These are phyloP conservation scores for Pseudogymnoascus pannorum DNA, from an alignment of 2,329 filamentous ascomycete genomes.

Conservation along the genomic window DNA sequence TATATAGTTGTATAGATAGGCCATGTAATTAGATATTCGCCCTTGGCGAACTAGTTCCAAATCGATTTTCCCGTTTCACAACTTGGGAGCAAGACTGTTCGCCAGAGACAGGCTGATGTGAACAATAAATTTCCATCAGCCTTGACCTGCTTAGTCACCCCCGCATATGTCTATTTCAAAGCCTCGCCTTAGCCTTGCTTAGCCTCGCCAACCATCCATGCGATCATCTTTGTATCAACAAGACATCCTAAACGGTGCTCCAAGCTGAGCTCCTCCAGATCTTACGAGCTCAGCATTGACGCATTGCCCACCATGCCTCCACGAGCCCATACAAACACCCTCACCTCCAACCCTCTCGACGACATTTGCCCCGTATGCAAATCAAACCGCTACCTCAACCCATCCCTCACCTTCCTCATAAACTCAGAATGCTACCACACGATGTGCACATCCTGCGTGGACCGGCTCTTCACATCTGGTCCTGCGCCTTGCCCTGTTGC, in stretches of 20 bases:
- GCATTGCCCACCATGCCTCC: neutral
- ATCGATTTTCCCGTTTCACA: neutral
- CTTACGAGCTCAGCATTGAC: neutral
- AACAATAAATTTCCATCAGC: constrained; percentile 9
- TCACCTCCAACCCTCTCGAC: constrained; percentile 14
- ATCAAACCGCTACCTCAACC: constrained; percentile 90
- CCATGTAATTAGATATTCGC: neutral
- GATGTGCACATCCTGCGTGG: constrained; percentile 95
- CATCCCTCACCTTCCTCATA: constrained; percentile 88
- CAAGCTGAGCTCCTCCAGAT: neutral
- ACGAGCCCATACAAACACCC: neutral
- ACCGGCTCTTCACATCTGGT: constrained; percentile 85
- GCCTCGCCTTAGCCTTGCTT: constrained; percentile 9
- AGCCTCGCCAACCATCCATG: neutral
- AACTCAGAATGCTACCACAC: constrained; percentile 99
- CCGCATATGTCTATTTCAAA: constrained; percentile 10
- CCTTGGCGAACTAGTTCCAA: neutral
- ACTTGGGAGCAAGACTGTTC: constrained; percentile 2
- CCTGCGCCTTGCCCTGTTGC: constrained; percentile 89
- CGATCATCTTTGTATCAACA: neutral
- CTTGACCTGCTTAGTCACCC: constrained; percentile 11
- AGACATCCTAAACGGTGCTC: neutral
- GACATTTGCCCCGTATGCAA: constrained; percentile 98
- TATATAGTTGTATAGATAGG: neutral
- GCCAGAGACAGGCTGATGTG: neutral